Evolutionary conservation across 1,139 yeast species (phyloP).

Genomic region (Sugiyamaella castrensis): DNA sequence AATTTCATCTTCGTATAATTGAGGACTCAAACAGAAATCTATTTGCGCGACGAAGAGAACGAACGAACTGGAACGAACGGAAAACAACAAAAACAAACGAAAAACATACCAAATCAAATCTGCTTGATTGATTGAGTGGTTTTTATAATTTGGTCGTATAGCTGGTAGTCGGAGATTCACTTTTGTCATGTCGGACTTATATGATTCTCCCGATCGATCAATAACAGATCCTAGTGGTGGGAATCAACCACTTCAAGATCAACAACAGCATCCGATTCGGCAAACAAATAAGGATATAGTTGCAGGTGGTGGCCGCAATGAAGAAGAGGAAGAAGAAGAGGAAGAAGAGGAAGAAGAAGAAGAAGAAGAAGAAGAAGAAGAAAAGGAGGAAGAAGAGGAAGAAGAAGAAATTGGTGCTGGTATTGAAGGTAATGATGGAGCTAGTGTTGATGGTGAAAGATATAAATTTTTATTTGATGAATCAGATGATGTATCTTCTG

Average conservation of each 20-base stretch:
- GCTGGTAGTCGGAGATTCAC: background rate
- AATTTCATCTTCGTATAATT: too few species aligned
- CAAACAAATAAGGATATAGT: too few species aligned
- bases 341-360: constrained; percentile 13
- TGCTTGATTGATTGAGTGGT: too few species aligned
- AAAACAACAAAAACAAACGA: too few species aligned
- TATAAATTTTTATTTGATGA: constrained; percentile 9
- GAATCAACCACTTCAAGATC: background rate
- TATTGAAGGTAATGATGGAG: constrained; percentile 6
- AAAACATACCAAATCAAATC: too few species aligned
- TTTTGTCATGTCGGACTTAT: constrained; percentile 5
- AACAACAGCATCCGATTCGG: background rate
- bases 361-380: constrained; percentile 11
- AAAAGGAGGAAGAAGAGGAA: constrained; percentile 3
- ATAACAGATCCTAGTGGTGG: too few species aligned
- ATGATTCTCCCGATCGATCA: constrained; percentile 5
- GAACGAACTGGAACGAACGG: too few species aligned
- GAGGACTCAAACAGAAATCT: too few species aligned
- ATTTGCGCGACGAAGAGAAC: too few species aligned
- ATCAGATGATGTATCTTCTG: constrained; percentile 23
- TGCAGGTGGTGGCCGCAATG: background rate
- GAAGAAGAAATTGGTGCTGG: constrained; percentile 1
- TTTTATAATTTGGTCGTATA: background rate
- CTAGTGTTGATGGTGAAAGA: constrained; percentile 4
- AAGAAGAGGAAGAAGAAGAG: background rate